These are phyloP conservation scores for Podaxis sp. DNA, from an alignment of 768 basidiomycete genomes.

Conservation along the genomic window DNA sequence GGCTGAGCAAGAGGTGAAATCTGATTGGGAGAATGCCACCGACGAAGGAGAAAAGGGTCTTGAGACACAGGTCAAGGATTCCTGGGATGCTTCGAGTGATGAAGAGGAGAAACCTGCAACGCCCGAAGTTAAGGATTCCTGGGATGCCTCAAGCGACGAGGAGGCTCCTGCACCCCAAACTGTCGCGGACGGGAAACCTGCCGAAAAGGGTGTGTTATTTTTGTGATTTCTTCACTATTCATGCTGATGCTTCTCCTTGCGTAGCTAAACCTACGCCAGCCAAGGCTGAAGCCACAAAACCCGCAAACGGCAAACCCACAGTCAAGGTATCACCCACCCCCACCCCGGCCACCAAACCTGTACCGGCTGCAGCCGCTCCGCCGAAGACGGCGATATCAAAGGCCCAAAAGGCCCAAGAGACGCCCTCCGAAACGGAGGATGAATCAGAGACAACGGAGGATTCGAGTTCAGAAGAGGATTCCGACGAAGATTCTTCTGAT, in stretches of 20 bases:
- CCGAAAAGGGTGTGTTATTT: constrained; percentile 12
- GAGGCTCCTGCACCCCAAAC: constrained; percentile 28
- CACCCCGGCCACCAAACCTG: constrained; percentile 8
- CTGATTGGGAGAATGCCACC: constrained; percentile 70
- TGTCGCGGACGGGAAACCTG: constrained; percentile 11
- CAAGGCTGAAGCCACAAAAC: constrained; percentile 21
- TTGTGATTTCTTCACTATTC: background rate
- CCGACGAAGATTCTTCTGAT: constrained; percentile 53
- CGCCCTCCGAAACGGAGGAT: constrained; percentile 39
- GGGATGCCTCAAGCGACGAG: constrained; percentile 53
- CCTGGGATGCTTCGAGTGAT: constrained; percentile 53
- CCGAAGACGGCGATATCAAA: constrained; percentile 12
- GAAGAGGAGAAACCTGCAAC: constrained; percentile 33
- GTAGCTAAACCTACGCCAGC: constrained; percentile 15
- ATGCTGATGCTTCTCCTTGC: background rate
- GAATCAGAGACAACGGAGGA: constrained; percentile 42
- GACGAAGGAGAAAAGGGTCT: constrained; percentile 47
- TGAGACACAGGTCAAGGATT: constrained; percentile 36
- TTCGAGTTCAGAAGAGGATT: constrained; percentile 43
- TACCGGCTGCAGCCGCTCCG: constrained; percentile 26
- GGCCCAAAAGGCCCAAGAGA: constrained; percentile 15
- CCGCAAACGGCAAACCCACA: constrained; percentile 22
- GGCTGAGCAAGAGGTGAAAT: constrained; percentile 28
- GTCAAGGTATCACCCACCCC: constrained; percentile 23
- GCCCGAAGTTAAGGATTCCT: constrained; percentile 40